These are phyloP conservation scores for Lyophyllum decastes DNA, from an alignment of 768 basidiomycete genomes.

Conservation along the genomic window DNA sequence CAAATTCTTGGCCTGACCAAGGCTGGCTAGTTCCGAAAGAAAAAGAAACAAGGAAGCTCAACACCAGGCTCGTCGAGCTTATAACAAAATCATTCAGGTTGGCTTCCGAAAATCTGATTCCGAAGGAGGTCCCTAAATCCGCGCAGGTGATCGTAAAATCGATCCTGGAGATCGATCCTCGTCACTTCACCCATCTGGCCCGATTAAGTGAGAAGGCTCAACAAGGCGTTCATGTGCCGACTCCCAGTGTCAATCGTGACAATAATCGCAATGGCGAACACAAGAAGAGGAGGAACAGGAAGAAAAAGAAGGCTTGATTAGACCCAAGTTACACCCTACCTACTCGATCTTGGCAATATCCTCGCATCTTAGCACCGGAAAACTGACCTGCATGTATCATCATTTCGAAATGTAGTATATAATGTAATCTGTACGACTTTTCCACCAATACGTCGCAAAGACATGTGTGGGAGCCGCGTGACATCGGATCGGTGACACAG, in stretches of 20 bases:
- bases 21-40: background rate
- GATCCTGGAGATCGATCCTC: slow-evolving; percentile 13
- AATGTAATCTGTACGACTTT: no score
- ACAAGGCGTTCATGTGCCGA: background rate
- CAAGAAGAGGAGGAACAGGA: background rate
- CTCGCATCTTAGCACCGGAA: no score
- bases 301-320: background rate
- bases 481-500: no score
- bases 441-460: no score
- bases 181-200: slow-evolving; percentile 3
- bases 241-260: background rate
- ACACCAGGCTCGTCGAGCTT: slow-evolving; percentile 1
- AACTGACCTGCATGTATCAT: no score
- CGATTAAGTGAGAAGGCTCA: background rate
- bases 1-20: no score
- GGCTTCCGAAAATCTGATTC: background rate
- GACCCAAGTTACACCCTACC: background rate
- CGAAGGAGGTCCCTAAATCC: background rate
- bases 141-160: slow-evolving; percentile 4
- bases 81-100: slow-evolving; percentile 16
- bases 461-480: no score
- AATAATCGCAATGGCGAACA: background rate
- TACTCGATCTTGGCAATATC: background rate
- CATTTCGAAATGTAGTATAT: no score
- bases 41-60: slow-evolving; percentile 9